Evolutionary conservation across 2,329 filamentous ascomycete species (phyloP), one percentile per base, ranked within the genome.

Genomic region (Endocalyx cinctus): DNA sequence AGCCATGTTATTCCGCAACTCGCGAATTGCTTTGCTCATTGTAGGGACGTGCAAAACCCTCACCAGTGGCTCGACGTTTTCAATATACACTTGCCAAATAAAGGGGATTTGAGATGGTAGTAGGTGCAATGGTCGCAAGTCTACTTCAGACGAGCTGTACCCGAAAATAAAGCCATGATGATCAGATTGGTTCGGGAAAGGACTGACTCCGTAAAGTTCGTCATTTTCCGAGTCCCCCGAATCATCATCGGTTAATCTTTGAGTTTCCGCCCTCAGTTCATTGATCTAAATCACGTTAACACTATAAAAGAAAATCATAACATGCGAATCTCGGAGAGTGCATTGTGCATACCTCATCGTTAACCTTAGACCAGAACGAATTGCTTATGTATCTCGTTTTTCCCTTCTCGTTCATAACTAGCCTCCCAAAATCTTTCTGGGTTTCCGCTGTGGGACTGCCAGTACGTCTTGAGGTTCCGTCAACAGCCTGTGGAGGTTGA

Each of bases 151-250:
- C 2, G 83, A 87, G 39, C 74, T 79, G 54, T 84, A 85, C 6
- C 83, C 82, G 42, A 88, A 74, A 17, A 88, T 67, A 54, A 86
- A 89, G 16, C 74, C 73, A 34, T 87, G 82, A 43, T 86, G 80
- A 39, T 77, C 73, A n/a, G 61, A 43, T 5, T 58, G 47, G 5
- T 55, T 48, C 13, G 59, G 57, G 15, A 58, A 51, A 35, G 65
- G 61, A 2, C 70, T 67, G 14, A 74, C 72, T 14, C 70, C 77
- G n/a, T 83, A 79, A n/a, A n/a, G n/a, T n/a, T n/a, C n/a, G n/a
- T n/a, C n/a, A n/a, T n/a, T n/a, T 17, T 71, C 75, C 8, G 73
- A 75, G 6, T 70, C 67, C 15, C 84, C 78, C 4, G 79, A 79
- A 2, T 73, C 66, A 3, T 70, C 64, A 31, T 71, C 64, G 11